A percentile compares a stretch with the other conserved stretches of the same genome.
phyloP scores from a whole-genome alignment of 179 eudicot species.

The Dionaea muscipula region DNA sequence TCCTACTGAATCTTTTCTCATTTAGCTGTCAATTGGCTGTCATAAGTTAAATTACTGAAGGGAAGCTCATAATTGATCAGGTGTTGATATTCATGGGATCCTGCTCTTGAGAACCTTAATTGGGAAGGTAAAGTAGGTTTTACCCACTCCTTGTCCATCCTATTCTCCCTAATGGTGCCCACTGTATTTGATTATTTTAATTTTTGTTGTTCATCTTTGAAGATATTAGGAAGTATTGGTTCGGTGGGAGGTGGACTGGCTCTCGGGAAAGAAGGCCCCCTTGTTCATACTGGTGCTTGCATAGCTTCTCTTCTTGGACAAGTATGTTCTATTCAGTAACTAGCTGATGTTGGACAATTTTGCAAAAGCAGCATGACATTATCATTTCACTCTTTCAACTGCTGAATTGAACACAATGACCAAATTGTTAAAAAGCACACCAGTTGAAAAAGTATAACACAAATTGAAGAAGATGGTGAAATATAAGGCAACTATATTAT shows the following conservation, averaged over 20 bases:
- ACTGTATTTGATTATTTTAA: neutral
- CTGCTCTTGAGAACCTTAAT: constrained; percentile 84
- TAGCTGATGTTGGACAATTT: too few species aligned
- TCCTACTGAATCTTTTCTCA: constrained; percentile 8
- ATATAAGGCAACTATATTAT: too few species aligned
- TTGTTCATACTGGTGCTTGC: constrained; percentile 97
- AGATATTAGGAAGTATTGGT: constrained; percentile 97
- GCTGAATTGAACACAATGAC: too few species aligned
- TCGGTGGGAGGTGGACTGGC: constrained; percentile 99
- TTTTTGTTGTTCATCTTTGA: constrained; percentile 1
- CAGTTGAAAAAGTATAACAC: too few species aligned
- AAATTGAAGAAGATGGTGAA: too few species aligned
- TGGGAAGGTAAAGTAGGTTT: constrained; percentile 56
- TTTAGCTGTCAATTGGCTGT: neutral
- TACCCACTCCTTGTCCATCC: neutral
- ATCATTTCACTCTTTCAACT: too few species aligned
- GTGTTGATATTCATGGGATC: constrained; percentile 85
- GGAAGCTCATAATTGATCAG: constrained; percentile 27
- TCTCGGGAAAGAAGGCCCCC: constrained; percentile 98
- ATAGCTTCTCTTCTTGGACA: constrained; percentile 98
- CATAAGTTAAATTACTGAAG: neutral
- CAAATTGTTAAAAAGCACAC: too few species aligned
- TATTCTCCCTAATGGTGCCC: neutral
- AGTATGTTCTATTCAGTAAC: constrained; percentile 26
- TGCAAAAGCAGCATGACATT: too few species aligned